A percentile compares a stretch with the other conserved stretches of the same genome.
Evolutionary conservation across 345 rosid species (phyloP).

Genomic region (Boechera stricta): DNA sequence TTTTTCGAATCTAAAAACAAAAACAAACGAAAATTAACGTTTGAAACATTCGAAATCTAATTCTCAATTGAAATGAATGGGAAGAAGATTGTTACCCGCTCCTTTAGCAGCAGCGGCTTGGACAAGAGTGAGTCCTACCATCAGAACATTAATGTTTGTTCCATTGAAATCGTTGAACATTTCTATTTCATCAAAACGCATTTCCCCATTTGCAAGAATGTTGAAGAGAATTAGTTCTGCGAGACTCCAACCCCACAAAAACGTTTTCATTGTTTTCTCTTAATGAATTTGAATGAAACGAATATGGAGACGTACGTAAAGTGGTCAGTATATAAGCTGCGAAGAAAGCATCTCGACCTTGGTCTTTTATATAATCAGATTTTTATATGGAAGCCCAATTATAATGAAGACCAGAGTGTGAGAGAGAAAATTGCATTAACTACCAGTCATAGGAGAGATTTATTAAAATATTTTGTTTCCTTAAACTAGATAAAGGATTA

Average conservation of each 20-base stretch:
- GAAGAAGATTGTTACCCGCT: slow-evolving; percentile 59
- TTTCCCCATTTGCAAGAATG: slow-evolving; percentile 24
- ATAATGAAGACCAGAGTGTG: slow-evolving; percentile 7
- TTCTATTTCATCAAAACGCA: slow-evolving; percentile 21
- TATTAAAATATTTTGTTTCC: not conserved
- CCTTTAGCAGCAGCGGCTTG: slow-evolving; percentile 66
- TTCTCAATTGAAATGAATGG: not conserved
- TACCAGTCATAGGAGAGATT: slow-evolving; percentile 6
- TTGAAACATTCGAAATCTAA: not conserved
- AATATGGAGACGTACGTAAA: not conserved
- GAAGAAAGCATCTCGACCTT: slow-evolving; percentile 9
- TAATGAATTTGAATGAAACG: not conserved
- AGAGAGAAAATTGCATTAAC: not conserved
- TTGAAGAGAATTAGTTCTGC: slow-evolving; percentile 32
- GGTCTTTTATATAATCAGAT: not conserved
- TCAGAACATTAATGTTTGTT: slow-evolving; percentile 25
- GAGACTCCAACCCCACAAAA: slow-evolving; percentile 34
- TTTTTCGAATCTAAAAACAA: not conserved
- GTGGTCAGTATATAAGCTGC: not conserved
- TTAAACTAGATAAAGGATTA: not conserved
- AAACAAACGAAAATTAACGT: not conserved
- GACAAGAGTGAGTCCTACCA: slow-evolving; percentile 80
- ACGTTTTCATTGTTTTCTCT: slow-evolving; percentile 21
- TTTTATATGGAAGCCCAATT: slow-evolving; percentile 3
- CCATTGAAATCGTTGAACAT: slow-evolving; percentile 5